Evolutionary conservation across 2,329 filamentous ascomycete species (phyloP).

Genomic region (Lecanicillium sp.): DNA sequence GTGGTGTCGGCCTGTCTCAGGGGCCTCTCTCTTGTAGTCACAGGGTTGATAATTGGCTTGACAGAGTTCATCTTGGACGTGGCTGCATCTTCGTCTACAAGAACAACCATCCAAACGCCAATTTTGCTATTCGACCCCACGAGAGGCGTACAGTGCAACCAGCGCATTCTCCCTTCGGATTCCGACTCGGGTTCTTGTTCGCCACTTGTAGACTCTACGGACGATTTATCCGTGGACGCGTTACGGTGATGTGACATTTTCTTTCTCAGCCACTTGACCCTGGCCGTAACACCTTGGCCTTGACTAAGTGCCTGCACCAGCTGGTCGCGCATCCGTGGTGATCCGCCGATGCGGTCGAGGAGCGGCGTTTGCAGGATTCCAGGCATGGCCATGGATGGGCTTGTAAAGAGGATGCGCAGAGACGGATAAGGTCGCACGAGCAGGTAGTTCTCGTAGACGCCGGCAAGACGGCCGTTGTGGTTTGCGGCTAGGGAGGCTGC

Average conservation of each 20-base stretch:
- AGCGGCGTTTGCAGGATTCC: conserved; percentile 58
- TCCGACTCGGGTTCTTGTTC: conserved; percentile 7
- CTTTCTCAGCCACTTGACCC: conserved; percentile 58
- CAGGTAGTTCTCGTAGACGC: conserved; percentile 48
- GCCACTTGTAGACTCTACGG: background rate
- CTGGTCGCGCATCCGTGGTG: conserved; percentile 36
- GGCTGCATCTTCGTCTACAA: conserved; percentile 62
- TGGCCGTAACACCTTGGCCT: conserved; percentile 65
- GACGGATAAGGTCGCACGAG: conserved; percentile 59
- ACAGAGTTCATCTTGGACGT: too few relatives aligned
- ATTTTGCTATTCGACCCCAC: conserved; percentile 57
- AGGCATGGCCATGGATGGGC: conserved; percentile 57
- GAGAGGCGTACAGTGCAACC: conserved; percentile 71
- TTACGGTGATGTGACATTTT: conserved; percentile 11
- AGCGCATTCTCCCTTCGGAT: conserved; percentile 52
- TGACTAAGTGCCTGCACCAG: conserved; percentile 53
- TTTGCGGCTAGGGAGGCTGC: conserved; percentile 3
- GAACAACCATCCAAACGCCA: conserved; percentile 71
- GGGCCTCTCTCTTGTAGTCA: too few relatives aligned
- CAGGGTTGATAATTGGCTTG: too few relatives aligned
- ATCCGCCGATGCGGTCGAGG: conserved; percentile 45
- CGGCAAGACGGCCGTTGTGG: conserved; percentile 18
- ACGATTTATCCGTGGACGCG: conserved; percentile 9
- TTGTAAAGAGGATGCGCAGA: conserved; percentile 61
- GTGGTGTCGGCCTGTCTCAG: too few relatives aligned